Evolutionary conservation across 257 asterid genomes (phyloP), one percentile per base, ranked within the genome.

Genomic region (Anisodus acutangulus): DNA sequence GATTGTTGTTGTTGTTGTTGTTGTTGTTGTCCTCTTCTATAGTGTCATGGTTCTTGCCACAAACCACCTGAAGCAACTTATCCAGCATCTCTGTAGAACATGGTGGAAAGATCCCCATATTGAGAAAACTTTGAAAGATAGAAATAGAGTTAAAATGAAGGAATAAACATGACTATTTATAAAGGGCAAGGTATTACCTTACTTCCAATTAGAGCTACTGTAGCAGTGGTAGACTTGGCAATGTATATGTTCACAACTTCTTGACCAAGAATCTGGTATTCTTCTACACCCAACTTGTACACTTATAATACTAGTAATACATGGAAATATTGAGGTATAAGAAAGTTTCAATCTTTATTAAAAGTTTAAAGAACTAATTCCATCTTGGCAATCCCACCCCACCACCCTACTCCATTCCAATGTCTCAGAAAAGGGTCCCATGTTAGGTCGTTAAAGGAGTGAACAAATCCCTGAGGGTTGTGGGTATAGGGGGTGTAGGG

Each of bases 1-100:
- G 86, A 22, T 19, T 63, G 51, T 45, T 53, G 35, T 10, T 13
- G 49, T 19, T 63, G 51, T 45, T 53, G 35, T 10, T 13, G 49
- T 43, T 22, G 26, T 22, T 8, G 15, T 45, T 72, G 7, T 81
- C 13, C 26, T 60, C 74, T 16, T 8, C 81, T 70, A 16, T 55
- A 19, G 82, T 63, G 2, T 69, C 54, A 9, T 83, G 57, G 49
- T 55, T 83, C 55, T 43, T 83, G 37, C 85, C 85, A 62, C 85
- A 83, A 26, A 83, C 54, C 82, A 70, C 81, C 41, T 49, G 31
- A 47, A 83, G 71, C 47, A 74, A 15, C 22, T 69, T 83, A 9
- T 57, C 85, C 82, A 83, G 45, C 85, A 83, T 83, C 72, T 83
- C 82, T 71, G 82, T 19, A 26, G 13, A 83, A 83, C 85, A 83